A percentile compares a stretch with the other conserved stretches of the same genome.
phyloP scores from a whole-genome alignment of 768 basidiomycete species.

The Boletus subcaerulescens region DNA sequence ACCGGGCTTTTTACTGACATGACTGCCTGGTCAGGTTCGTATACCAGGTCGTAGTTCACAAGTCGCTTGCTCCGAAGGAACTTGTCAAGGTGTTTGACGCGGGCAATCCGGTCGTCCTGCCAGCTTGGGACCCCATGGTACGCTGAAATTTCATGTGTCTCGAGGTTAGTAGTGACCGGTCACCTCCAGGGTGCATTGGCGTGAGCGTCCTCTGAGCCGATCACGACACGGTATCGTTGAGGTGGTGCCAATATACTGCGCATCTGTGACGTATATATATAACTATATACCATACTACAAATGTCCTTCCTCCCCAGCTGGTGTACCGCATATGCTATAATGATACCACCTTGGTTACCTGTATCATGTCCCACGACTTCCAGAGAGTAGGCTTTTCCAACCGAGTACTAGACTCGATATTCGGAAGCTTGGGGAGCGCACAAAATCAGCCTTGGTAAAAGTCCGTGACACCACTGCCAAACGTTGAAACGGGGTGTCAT shows the following conservation, averaged over 20 bases:
- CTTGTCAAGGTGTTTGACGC: constrained; percentile 78
- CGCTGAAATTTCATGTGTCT: background rate
- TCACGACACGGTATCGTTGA: no score
- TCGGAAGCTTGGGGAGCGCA: no score
- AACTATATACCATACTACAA: background rate
- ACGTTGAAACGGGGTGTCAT: no score
- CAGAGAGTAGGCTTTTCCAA: no score
- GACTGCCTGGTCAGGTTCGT: constrained; percentile 55
- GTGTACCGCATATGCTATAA: background rate
- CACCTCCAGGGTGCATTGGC: constrained; percentile 22
- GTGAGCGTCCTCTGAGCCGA: constrained; percentile 5
- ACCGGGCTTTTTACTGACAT: background rate
- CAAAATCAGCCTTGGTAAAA: no score
- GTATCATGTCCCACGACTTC: no score
- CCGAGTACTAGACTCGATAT: no score
- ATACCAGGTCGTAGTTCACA: constrained; percentile 91
- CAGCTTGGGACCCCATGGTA: constrained; percentile 72
- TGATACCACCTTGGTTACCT: background rate
- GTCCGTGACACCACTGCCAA: no score
- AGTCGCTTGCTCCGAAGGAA: constrained; percentile 72
- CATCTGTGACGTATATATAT: background rate
- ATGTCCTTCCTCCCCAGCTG: background rate
- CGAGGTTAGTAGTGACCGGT: background rate
- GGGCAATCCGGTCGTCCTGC: constrained; percentile 63
- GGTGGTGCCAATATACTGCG: background rate